These are phyloP conservation scores for Diversispora eburnea DNA, from an alignment of 192 early-diverging fungal genomes.

Conservation along the genomic window DNA sequence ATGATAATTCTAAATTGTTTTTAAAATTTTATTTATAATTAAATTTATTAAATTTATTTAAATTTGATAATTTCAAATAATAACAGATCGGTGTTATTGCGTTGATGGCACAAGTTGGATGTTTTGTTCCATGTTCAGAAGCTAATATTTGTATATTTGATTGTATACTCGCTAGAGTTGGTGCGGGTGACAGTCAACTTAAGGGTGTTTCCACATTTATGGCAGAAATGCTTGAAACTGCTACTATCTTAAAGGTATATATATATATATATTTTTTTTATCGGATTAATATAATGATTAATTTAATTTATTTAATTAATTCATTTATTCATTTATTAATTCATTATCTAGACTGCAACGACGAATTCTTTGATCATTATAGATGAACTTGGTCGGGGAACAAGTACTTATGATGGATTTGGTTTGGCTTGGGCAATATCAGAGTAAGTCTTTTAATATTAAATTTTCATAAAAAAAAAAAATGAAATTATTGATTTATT, in stretches of 20 bases:
- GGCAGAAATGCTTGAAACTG: conserved; percentile 93
- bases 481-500: not conserved
- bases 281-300: not conserved
- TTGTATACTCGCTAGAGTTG: conserved; percentile 87
- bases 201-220: conserved; percentile 96
- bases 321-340: not conserved
- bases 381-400: conserved; percentile 94
- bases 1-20: conserved; percentile 24
- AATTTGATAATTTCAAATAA: not conserved
- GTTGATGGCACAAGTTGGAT: conserved; percentile 92
- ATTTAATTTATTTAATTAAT: not conserved
- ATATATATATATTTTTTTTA: conserved; percentile 24
- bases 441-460: conserved; percentile 56
- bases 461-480: not conserved
- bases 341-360: conserved; percentile 62
- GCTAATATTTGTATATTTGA: conserved; percentile 78
- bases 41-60: not conserved
- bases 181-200: conserved; percentile 89
- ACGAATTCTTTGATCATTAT: conserved; percentile 86
- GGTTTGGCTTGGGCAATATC: conserved; percentile 98
- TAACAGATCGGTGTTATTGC: conserved; percentile 80
- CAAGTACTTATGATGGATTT: conserved; percentile 97
- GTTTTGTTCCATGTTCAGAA: conserved; percentile 85
- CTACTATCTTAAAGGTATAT: conserved; percentile 75
- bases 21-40: not conserved